Conservation (phyloP, 2,329 filamentous ascomycete species). For the Colletotrichum limetticola region DNA sequence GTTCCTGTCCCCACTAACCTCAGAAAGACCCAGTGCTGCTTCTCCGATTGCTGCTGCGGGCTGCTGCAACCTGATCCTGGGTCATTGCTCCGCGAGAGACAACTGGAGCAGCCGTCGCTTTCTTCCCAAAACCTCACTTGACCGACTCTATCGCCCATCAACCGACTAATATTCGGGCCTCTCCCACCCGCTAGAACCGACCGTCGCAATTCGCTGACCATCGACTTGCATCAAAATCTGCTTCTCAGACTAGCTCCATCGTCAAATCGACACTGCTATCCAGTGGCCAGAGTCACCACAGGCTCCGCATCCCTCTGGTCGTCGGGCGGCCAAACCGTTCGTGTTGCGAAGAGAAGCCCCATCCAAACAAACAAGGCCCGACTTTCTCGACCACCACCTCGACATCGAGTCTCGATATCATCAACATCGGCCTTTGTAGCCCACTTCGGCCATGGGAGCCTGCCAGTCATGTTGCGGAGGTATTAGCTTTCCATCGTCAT, state of each 20-base stretch:
- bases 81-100: constrained; percentile 32
- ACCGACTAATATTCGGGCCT: constrained; percentile 30
- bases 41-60: constrained; percentile 19
- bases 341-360: constrained; percentile 28
- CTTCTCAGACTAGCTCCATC: not conserved
- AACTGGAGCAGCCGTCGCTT: constrained; percentile 32
- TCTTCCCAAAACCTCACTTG: constrained; percentile 34
- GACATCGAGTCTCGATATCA: constrained; percentile 23
- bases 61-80: constrained; percentile 23
- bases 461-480: constrained; percentile 72
- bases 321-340: constrained; percentile 21
- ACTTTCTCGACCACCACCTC: constrained; percentile 10
- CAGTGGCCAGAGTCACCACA: not conserved
- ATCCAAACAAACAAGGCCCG: constrained; percentile 32
- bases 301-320: constrained; percentile 24
- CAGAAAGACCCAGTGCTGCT: constrained; percentile 22
- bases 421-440: constrained; percentile 24
- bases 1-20: constrained; percentile 12
- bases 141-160: constrained; percentile 31
- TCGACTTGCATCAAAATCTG: not conserved
- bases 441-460: constrained; percentile 64
- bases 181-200: constrained; percentile 22
- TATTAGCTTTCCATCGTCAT: constrained; percentile 39
- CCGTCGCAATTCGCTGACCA: constrained; percentile 17
- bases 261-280: constrained; percentile 1